Evolutionary conservation across 768 basidiomycete species (phyloP).

Genomic region (Fomitopsis serialis): DNA sequence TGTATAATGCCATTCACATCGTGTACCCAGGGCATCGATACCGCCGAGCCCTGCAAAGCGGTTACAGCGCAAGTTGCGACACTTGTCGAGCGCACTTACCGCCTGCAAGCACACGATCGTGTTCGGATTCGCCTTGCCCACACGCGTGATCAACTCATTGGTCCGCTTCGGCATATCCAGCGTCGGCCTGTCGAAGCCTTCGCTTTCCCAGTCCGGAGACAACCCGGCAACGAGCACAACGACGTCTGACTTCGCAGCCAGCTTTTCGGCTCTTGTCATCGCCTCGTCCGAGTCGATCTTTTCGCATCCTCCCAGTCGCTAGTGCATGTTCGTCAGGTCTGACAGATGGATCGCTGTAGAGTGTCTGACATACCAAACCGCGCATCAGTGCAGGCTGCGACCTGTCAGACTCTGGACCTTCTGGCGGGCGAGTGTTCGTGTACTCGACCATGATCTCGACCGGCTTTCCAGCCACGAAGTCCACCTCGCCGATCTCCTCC

Average conservation of each 20-base stretch:
- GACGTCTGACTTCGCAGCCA: constrained; percentile 50
- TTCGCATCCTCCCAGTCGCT: constrained; percentile 66
- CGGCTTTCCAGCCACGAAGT: constrained; percentile 39
- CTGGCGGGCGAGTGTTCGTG: constrained; percentile 52
- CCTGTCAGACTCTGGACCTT: constrained; percentile 36
- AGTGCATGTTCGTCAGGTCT: background rate
- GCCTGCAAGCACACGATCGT: constrained; percentile 59
- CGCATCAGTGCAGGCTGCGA: constrained; percentile 67
- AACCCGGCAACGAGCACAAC: constrained; percentile 58
- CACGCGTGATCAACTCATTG: constrained; percentile 49
- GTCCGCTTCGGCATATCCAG: constrained; percentile 54
- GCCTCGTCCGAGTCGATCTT: constrained; percentile 54
- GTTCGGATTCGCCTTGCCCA: constrained; percentile 50
- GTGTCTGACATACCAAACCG: constrained; percentile 45
- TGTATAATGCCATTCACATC: constrained; percentile 51
- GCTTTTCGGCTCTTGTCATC: constrained; percentile 47
- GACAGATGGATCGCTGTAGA: background rate
- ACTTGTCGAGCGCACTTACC: constrained; percentile 29
- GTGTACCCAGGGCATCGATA: constrained; percentile 71
- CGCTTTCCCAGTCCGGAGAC: constrained; percentile 70
- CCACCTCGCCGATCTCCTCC: constrained; percentile 52
- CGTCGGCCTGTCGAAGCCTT: constrained; percentile 65
- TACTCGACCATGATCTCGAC: constrained; percentile 57
- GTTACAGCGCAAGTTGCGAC: background rate
- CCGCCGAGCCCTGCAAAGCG: constrained; percentile 52